Evolutionary conservation across 805 yeast species (phyloP).

Genomic region (Pachysolen tannophilus): DNA sequence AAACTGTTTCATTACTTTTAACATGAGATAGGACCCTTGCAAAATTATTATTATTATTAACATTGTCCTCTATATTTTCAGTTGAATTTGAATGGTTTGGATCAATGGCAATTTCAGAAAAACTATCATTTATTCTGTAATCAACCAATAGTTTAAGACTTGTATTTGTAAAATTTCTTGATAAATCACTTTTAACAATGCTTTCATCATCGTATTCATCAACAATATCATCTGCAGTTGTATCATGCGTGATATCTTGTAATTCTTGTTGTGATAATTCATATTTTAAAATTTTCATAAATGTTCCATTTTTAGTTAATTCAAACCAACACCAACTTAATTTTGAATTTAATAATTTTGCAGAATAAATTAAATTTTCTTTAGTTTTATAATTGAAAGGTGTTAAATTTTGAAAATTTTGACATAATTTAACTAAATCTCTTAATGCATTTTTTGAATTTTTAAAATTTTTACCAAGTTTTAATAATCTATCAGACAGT

Average conservation of each 20-base stretch:
- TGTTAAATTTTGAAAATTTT: constrained; percentile 36
- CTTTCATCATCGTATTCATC: background rate
- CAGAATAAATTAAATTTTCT: constrained; percentile 36
- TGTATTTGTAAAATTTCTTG: constrained; percentile 3
- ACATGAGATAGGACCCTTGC: background rate
- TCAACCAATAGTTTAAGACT: constrained; percentile 8
- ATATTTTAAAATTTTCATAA: constrained; percentile 10
- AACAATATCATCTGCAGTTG: background rate
- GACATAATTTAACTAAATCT: constrained; percentile 25
- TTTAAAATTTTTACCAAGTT: constrained; percentile 25
- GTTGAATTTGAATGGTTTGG: background rate
- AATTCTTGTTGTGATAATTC: constrained; percentile 4
- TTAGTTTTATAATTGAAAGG: constrained; percentile 50
- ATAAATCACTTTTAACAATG: background rate
- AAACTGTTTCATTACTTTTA: background rate
- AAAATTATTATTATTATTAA: no score
- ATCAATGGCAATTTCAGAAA: background rate
- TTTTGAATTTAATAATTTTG: constrained; percentile 39
- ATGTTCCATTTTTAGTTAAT: constrained; percentile 28
- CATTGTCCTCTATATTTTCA: background rate
- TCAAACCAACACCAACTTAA: constrained; percentile 55
- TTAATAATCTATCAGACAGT: constrained; percentile 24
- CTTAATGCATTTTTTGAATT: constrained; percentile 27
- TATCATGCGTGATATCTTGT: background rate
- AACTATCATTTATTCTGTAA: constrained; percentile 1